These are phyloP conservation scores for Phlegmacium glaucopus DNA, from an alignment of 768 basidiomycete genomes.

Conservation along the genomic window DNA sequence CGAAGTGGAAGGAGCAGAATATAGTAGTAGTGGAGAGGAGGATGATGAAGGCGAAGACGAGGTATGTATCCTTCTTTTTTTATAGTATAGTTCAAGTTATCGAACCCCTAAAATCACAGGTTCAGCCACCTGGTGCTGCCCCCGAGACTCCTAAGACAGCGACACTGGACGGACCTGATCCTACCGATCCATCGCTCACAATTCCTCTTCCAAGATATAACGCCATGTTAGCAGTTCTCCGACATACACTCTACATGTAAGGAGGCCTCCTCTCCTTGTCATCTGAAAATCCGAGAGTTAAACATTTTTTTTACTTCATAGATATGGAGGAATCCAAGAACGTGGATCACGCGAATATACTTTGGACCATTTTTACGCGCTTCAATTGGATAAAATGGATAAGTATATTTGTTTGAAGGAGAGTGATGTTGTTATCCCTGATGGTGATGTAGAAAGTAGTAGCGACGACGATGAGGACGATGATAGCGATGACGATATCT, in stretches of 20 bases:
- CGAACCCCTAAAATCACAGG: constrained; percentile 5
- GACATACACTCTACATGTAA: no score
- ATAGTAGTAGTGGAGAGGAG: constrained; percentile 17
- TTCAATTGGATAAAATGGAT: constrained; percentile 85
- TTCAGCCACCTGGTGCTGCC: constrained; percentile 64
- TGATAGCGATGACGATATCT: no score
- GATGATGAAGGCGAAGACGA: constrained; percentile 9
- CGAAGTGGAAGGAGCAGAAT: constrained; percentile 17
- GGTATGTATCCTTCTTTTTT: background rate
- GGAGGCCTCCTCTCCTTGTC: no score
- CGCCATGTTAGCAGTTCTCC: no score
- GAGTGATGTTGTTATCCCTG: constrained; percentile 56
- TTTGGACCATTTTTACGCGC: constrained; percentile 79
- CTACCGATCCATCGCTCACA: no score
- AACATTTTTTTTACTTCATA: no score
- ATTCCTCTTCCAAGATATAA: no score
- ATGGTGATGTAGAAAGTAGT: no score
- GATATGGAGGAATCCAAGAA: no score
- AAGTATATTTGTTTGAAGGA: constrained; percentile 69
- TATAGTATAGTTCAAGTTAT: no score
- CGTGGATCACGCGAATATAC: constrained; percentile 81
- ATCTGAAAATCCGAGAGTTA: no score
- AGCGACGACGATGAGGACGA: no score
- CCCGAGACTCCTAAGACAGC: constrained; percentile 66
- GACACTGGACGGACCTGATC: constrained; percentile 90